A percentile compares a stretch with the other conserved stretches of the same genome.
These are phyloP conservation scores for Batkoa obscura DNA, from an alignment of 371 early-diverging fungal genomes.

Conservation along the genomic window DNA sequence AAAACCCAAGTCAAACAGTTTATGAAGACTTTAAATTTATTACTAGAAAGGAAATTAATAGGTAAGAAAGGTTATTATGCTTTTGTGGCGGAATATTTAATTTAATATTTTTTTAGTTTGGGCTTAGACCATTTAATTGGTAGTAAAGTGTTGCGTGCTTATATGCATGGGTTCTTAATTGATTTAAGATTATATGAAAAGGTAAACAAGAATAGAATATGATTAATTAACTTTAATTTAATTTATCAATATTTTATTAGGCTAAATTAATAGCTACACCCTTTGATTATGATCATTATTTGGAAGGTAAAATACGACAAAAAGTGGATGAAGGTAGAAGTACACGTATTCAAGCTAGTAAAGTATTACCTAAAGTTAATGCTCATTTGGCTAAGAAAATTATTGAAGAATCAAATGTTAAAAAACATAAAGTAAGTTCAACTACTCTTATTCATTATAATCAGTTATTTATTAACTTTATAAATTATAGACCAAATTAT, in stretches of 20 bases:
- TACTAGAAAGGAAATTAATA: conserved; percentile 68
- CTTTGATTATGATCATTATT: conserved; percentile 88
- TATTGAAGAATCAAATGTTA: background rate
- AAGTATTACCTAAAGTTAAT: conserved; percentile 82
- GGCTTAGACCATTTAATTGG: conserved; percentile 87
- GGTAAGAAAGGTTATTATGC: conserved; percentile 10
- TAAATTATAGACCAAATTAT: conserved; percentile 22
- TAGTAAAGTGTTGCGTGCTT: conserved; percentile 81
- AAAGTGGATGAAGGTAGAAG: conserved; percentile 69
- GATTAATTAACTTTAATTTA: background rate
- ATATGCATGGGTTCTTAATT: conserved; percentile 98
- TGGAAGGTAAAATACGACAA: conserved; percentile 47
- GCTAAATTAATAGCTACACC: conserved; percentile 91
- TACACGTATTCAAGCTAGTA: conserved; percentile 74
- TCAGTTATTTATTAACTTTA: background rate
- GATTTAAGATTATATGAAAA: conserved; percentile 88
- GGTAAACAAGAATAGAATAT: too few relatives aligned
- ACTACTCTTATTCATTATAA: background rate
- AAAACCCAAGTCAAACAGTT: conserved; percentile 59
- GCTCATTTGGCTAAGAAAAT: conserved; percentile 12
- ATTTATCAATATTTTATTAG: conserved; percentile 5
- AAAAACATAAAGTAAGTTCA: background rate
- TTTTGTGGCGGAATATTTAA: background rate
- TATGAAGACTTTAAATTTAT: conserved; percentile 98
- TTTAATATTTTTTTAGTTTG: conserved; percentile 22